Conservation (phyloP, 2,329 filamentous ascomycete genomes). For the Cladophialophora immunda region DNA sequence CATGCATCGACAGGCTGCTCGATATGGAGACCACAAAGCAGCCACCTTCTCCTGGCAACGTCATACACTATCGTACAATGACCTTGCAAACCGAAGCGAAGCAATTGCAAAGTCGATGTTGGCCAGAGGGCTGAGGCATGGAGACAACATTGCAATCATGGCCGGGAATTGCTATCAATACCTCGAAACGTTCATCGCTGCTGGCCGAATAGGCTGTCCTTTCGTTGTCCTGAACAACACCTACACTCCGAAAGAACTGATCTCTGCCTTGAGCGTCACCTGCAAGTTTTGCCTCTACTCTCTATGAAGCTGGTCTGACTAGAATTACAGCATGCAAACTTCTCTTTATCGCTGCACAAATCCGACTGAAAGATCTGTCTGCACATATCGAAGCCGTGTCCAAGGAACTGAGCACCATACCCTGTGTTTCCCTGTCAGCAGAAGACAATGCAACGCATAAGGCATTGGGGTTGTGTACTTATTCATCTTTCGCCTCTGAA, state of each 20-base stretch:
- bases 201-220: constrained; percentile 45
- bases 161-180: constrained; percentile 37
- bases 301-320: not conserved
- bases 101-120: constrained; percentile 32
- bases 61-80: constrained; percentile 72
- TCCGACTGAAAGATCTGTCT: constrained; percentile 37
- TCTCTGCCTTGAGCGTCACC: constrained; percentile 16
- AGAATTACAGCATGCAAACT: constrained; percentile 39
- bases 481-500: constrained; percentile 47
- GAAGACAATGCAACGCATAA: not conserved
- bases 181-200: constrained; percentile 42
- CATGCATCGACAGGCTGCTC: constrained; percentile 51
- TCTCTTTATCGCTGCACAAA: constrained; percentile 41
- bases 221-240: constrained; percentile 48
- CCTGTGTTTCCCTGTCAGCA: constrained; percentile 71
- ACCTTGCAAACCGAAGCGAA: constrained; percentile 65
- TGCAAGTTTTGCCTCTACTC: constrained; percentile 19
- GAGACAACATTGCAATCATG: constrained; percentile 33
- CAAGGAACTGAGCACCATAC: constrained; percentile 68
- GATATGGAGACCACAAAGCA: constrained; percentile 59
- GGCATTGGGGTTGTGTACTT: constrained; percentile 66
- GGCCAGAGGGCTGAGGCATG: constrained; percentile 27
- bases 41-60: constrained; percentile 53
- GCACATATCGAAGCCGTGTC: constrained; percentile 43
- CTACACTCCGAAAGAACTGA: constrained; percentile 41